Base-by-base conservation (phyloP, 2,329 filamentous ascomycete species). In the Exophiala spinifera region DNA sequence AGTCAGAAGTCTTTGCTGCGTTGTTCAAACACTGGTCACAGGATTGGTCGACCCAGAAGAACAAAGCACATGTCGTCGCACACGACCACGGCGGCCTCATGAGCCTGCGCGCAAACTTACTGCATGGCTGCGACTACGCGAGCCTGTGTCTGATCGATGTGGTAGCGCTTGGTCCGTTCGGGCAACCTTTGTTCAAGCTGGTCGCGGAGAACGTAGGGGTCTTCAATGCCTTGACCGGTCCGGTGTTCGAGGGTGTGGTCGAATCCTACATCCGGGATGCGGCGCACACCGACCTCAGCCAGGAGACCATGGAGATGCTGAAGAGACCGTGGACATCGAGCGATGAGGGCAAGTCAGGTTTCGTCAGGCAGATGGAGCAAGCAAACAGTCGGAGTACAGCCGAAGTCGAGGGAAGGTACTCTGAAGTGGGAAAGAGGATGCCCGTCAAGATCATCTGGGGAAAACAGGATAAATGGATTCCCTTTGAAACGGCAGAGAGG, bases 51-150 rank as follows among this genome's bases (percentile, higher is more conserved):
- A 7, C 28, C 28, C 42, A 37, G 11, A 53, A 51, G 4, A 23
- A 2, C 53, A 56, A 50, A 25, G 66, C 74, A 0, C 69, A 74
- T 49, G 64, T 78, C 0, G 57, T 78, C 1, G 74, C 75, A 0
- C 76, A 78, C 53, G 76, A 78, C 25, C 70, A 76, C 33, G 76
- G 67, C 1, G 75, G 76, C 0, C 53, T 76, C 8, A 69, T 77
- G 39, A 67, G 66, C 17, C 46, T 77, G 4, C 69, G 74, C 2
- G 69, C 69, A 0, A 64, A 72, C 46, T 59, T 77, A 0, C 43
- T 75, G 0, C 72, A 76, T 47, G 64, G 58, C 2, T 67, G 66
- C 10, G 53, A 68, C 0, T 77, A 71, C 53, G 65, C 63, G 2
- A 74, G 69, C 31, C 63, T 78, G 1, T 70, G 72, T 28, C 64